Conservation (phyloP, 495 filamentous ascomycete species). For the Podospora tetraspora region DNA sequence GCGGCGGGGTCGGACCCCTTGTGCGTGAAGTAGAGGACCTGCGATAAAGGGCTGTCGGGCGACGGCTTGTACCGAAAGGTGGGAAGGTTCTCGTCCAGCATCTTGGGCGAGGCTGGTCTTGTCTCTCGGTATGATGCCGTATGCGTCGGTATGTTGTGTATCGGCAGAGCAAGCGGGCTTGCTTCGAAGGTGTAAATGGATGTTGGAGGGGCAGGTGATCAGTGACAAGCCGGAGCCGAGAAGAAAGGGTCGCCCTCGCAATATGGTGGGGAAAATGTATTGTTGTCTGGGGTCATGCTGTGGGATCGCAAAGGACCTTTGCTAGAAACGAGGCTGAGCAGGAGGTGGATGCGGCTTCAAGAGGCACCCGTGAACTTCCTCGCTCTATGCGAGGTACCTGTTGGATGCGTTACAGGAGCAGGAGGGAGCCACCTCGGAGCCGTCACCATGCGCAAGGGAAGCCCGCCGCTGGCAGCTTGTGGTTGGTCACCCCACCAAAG, state of each 20-base stretch:
- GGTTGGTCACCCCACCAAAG: not conserved
- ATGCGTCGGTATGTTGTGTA: not conserved
- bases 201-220: not conserved
- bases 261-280: not conserved
- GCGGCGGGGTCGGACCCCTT: slow-evolving; percentile 73
- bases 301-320: not conserved
- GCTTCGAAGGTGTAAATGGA: not conserved
- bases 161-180: not conserved
- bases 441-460: not conserved
- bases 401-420: not conserved
- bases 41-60: slow-evolving; percentile 43
- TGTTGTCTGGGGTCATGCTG: slow-evolving; percentile 5
- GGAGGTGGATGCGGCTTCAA: slow-evolving; percentile 1
- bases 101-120: slow-evolving; percentile 28
- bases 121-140: not conserved
- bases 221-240: not conserved
- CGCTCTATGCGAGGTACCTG: not conserved
- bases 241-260: not conserved
- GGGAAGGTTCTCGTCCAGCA: slow-evolving; percentile 95
- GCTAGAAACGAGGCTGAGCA: slow-evolving; percentile 14
- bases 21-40: slow-evolving; percentile 66
- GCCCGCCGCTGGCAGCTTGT: not conserved
- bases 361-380: not conserved
- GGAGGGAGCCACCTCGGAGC: not conserved
- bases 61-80: slow-evolving; percentile 44